These are phyloP conservation scores for Fraxinus baroniana DNA, from an alignment of 305 asterid genomes.

Conservation along the genomic window DNA sequence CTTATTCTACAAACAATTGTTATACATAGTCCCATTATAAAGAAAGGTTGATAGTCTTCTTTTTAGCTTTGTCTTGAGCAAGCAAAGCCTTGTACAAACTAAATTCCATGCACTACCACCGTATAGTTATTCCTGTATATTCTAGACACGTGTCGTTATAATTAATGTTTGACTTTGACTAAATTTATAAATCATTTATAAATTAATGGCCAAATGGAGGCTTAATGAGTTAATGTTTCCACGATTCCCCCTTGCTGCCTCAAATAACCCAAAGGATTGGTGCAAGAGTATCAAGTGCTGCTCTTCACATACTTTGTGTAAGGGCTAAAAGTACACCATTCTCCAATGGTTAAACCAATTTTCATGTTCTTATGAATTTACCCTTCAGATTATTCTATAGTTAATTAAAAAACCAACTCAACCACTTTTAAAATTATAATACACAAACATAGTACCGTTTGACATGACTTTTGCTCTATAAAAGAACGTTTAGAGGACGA, in stretches of 20 bases:
- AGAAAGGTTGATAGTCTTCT: background rate
- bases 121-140: conserved; percentile 22
- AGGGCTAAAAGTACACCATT: background rate
- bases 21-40: background rate
- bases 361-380: background rate
- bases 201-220: background rate
- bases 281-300: background rate
- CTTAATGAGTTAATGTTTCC: background rate
- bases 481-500: too few species aligned
- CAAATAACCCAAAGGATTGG: background rate
- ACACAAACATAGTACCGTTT: too few species aligned
- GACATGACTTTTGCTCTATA: too few species aligned
- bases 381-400: background rate
- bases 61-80: conserved; percentile 26
- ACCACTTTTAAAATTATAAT: too few species aligned
- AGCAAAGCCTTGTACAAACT: conserved; percentile 27
- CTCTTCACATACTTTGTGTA: background rate
- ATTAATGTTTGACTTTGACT: background rate
- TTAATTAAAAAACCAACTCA: background rate
- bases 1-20: conserved; percentile 54
- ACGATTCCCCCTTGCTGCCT: background rate
- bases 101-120: conserved; percentile 23
- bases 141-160: background rate
- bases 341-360: background rate
- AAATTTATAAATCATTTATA: too few species aligned